These are phyloP conservation scores for Calonectria pteridis DNA, from an alignment of 2,329 filamentous ascomycete species.

Conservation along the genomic window DNA sequence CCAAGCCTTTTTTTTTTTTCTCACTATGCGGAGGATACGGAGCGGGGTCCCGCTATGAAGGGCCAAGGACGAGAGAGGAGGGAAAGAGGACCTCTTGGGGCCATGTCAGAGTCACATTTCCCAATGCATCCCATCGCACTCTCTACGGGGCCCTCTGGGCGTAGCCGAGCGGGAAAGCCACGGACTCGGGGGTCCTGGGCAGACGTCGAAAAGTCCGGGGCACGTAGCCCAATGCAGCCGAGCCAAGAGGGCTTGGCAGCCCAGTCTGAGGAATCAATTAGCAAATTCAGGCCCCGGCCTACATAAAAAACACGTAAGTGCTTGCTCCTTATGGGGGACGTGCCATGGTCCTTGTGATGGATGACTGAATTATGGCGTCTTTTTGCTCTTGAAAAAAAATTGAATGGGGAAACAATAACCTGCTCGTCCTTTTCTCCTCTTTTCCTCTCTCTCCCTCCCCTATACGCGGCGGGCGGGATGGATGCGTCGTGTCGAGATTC, in stretches of 20 bases:
- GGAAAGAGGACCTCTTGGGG: constrained; percentile 19
- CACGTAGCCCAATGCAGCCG: constrained; percentile 31
- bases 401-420: constrained; percentile 15
- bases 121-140: constrained; percentile 14
- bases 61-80: not conserved
- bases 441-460: not conserved
- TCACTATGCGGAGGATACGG: constrained; percentile 6
- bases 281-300: constrained; percentile 38
- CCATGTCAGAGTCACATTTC: constrained; percentile 22
- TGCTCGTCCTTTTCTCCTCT: not conserved
- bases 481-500: not conserved
- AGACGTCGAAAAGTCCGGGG: constrained; percentile 4
- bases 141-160: not conserved
- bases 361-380: not conserved
- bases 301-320: constrained; percentile 45
- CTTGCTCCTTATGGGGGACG: constrained; percentile 3
- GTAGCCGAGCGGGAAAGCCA: constrained; percentile 29
- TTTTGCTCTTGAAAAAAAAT: constrained; percentile 6
- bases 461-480: not conserved
- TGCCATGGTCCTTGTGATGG: not conserved
- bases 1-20: constrained; percentile 18
- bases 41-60: constrained; percentile 1
- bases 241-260: constrained; percentile 22
- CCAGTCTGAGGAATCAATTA: constrained; percentile 35
- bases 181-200: constrained; percentile 1